Evolutionary conservation across 2,329 filamentous ascomycete species (phyloP).

Genomic region (Stylonectria norvegica): DNA sequence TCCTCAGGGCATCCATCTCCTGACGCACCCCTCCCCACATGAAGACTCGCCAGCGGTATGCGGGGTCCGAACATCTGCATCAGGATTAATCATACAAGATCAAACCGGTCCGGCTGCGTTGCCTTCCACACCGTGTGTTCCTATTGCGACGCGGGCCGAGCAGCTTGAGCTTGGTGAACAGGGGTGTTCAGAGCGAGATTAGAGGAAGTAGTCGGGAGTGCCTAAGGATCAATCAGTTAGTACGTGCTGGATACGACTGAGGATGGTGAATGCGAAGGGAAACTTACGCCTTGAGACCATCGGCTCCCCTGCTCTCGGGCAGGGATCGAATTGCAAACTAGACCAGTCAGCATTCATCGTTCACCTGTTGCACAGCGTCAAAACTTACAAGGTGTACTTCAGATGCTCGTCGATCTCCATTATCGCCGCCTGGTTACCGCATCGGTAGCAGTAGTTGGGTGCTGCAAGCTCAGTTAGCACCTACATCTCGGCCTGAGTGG

Average conservation of each 20-base stretch:
- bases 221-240: too few species aligned
- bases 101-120: conserved; percentile 18
- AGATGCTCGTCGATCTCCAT: conserved; percentile 99
- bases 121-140: conserved; percentile 10
- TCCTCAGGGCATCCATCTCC: conserved; percentile 9
- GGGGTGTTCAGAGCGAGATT: conserved; percentile 38
- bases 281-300: conserved; percentile 89
- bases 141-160: conserved; percentile 13
- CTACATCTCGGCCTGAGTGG: conserved; percentile 1
- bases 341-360: background rate
- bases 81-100: conserved; percentile 30
- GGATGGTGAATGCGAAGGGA: too few species aligned
- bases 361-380: background rate
- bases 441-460: conserved; percentile 96
- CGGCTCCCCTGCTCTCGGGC: conserved; percentile 92
- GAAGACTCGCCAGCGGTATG: conserved; percentile 19
- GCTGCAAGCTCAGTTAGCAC: conserved; percentile 42
- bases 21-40: conserved; percentile 11
- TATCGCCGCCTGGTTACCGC: conserved; percentile 98
- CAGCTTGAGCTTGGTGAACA: conserved; percentile 23
- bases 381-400: conserved; percentile 98
- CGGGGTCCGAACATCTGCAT: conserved; percentile 20
- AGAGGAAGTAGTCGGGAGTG: conserved; percentile 99
- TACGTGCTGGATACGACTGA: too few species aligned
- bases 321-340: conserved; percentile 98